phyloP scores from a whole-genome alignment of 371 early-diverging fungal species.

The Mortierella sp. region DNA sequence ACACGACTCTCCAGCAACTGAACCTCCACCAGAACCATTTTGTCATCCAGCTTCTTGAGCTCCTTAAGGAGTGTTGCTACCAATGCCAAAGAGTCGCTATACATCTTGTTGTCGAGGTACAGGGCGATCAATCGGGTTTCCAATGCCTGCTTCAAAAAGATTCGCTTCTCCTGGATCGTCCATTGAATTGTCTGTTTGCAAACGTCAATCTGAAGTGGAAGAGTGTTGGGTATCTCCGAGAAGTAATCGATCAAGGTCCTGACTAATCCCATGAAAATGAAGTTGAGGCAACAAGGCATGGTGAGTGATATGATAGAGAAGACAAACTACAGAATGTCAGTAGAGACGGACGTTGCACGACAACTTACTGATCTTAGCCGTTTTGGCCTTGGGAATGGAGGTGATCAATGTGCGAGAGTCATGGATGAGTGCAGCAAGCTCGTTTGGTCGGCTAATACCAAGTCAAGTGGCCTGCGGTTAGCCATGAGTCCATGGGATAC shows the following conservation, averaged over 20 bases:
- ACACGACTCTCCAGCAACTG: constrained; percentile 95
- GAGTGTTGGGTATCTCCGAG: constrained; percentile 85
- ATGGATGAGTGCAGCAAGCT: constrained; percentile 84
- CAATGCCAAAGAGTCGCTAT: constrained; percentile 89
- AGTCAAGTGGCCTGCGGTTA: neutral
- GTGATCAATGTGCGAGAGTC: constrained; percentile 82
- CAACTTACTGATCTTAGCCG: constrained; percentile 89
- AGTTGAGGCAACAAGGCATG: neutral
- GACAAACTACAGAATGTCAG: neutral
- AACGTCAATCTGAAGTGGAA: constrained; percentile 89
- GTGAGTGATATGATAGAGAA: too few species aligned
- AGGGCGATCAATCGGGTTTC: constrained; percentile 93
- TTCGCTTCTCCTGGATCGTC: constrained; percentile 90
- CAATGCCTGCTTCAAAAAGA: constrained; percentile 92
- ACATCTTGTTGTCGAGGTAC: constrained; percentile 94
- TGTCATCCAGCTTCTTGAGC: constrained; percentile 98
- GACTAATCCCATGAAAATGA: constrained; percentile 61
- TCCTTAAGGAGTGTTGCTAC: constrained; percentile 90
- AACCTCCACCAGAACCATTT: constrained; percentile 96
- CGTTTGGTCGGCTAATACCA: constrained; percentile 72
- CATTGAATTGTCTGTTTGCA: constrained; percentile 95
- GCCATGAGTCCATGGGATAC: too few species aligned
- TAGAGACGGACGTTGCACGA: neutral
- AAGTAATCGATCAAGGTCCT: constrained; percentile 91
- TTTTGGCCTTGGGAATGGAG: constrained; percentile 94